phyloP scores from a whole-genome alignment of 1,284 basidiomycete species.

The Phellopilus nigrolimitatus region DNA sequence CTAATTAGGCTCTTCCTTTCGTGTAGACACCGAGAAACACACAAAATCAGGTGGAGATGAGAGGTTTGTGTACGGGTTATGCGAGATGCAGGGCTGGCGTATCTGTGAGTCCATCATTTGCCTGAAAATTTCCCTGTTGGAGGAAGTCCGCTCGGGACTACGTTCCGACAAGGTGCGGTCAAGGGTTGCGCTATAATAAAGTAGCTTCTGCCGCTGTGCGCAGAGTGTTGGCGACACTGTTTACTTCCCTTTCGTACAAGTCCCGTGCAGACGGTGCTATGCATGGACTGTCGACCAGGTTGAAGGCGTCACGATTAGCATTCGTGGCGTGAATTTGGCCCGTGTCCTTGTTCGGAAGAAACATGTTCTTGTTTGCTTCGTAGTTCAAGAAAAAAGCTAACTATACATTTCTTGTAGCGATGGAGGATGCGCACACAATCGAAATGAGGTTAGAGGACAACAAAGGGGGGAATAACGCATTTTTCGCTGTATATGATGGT shows the following conservation, averaged over 20 bases:
- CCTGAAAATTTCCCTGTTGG: constrained; percentile 10
- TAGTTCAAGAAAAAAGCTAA: background rate
- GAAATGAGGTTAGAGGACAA: constrained; percentile 63
- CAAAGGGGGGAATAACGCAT: constrained; percentile 50
- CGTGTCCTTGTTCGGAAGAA: too few species aligned
- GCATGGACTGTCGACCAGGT: too few species aligned
- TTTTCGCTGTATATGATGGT: constrained; percentile 98
- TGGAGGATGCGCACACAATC: constrained; percentile 97
- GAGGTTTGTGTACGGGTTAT: constrained; percentile 77
- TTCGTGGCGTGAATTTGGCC: too few species aligned
- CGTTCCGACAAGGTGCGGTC: background rate
- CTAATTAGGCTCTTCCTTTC: constrained; percentile 10
- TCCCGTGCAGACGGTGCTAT: too few species aligned
- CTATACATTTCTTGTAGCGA: constrained; percentile 50
- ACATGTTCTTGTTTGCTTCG: constrained; percentile 10
- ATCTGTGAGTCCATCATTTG: constrained; percentile 67
- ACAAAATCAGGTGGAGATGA: constrained; percentile 77
- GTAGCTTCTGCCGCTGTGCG: too few species aligned
- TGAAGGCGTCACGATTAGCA: too few species aligned
- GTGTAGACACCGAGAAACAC: constrained; percentile 78
- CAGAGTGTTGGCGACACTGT: too few species aligned
- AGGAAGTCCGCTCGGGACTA: background rate
- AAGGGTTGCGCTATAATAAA: too few species aligned
- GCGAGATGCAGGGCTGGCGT: constrained; percentile 99
- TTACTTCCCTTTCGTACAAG: too few species aligned